These are phyloP conservation scores for Leptoxyphium fumago DNA, from an alignment of 2,329 filamentous ascomycete species.

Conservation along the genomic window DNA sequence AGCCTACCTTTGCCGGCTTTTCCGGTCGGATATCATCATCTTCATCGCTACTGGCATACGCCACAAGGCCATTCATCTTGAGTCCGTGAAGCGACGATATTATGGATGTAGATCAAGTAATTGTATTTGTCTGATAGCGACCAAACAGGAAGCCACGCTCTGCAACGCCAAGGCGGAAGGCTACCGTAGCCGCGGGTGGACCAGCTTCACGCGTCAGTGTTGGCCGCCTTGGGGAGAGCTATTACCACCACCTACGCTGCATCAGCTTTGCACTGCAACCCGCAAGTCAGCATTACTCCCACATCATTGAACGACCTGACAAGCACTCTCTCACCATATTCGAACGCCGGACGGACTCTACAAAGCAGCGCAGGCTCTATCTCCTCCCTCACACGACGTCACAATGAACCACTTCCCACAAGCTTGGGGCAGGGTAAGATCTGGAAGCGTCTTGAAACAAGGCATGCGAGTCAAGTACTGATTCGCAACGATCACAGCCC, in stretches of 20 bases:
- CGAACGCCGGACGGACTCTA: no score
- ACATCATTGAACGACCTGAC: no score
- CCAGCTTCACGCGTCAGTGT: conserved; percentile 5
- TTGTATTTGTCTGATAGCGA: no score
- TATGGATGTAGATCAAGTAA: no score
- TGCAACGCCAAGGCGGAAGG: not conserved
- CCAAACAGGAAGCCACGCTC: not conserved
- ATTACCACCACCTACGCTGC: no score
- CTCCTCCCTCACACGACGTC: conserved; percentile 5
- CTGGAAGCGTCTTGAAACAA: conserved; percentile 13
- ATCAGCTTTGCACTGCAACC: not conserved
- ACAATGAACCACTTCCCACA: conserved; percentile 52
- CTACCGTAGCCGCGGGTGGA: not conserved
- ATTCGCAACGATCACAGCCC: conserved; percentile 44
- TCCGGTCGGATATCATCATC: conserved; percentile 19
- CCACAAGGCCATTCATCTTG: conserved; percentile 24
- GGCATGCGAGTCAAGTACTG: conserved; percentile 22
- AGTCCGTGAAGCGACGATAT: not conserved
- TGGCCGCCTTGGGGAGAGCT: not conserved
- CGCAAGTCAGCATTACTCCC: not conserved
- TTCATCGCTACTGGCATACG: conserved; percentile 33
- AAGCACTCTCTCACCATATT: no score
- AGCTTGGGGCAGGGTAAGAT: conserved; percentile 49
- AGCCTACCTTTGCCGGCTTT: conserved; percentile 25
- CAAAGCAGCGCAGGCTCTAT: not conserved